Conservation (phyloP, 768 basidiomycete genomes). For the Calocybe indica region DNA sequence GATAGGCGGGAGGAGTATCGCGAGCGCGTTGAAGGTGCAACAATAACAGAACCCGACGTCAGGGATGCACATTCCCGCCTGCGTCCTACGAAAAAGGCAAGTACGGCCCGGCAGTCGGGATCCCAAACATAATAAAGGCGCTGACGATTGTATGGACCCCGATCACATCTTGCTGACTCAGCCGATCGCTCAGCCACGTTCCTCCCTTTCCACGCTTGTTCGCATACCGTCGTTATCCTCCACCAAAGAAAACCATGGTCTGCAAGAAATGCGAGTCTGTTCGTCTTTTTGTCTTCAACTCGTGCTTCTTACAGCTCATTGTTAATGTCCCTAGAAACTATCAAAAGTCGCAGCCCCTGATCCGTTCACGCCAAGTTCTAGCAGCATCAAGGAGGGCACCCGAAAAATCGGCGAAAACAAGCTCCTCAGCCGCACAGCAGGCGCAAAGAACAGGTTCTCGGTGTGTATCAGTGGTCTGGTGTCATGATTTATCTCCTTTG, state of each 20-base stretch:
- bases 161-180: conserved; percentile 26
- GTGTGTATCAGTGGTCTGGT: conserved; percentile 30
- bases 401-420: conserved; percentile 85
- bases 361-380: conserved; percentile 71
- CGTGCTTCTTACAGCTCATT: conserved; percentile 2
- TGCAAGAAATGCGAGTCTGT: conserved; percentile 85
- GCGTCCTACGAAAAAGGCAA: conserved; percentile 28
- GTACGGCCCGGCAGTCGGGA: conserved; percentile 28
- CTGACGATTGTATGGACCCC: background rate
- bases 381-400: conserved; percentile 72
- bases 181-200: conserved; percentile 14
- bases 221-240: conserved; percentile 12
- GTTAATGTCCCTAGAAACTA: conserved; percentile 60
- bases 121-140: conserved; percentile 13
- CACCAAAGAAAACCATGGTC: conserved; percentile 78
- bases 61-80: conserved; percentile 35
- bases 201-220: conserved; percentile 5
- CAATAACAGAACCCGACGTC: conserved; percentile 43
- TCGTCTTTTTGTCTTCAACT: conserved; percentile 16
- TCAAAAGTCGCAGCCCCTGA: conserved; percentile 88
- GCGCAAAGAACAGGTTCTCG: conserved; percentile 74
- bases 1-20: conserved; percentile 13
- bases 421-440: conserved; percentile 62
- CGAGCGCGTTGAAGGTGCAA: conserved; percentile 28
- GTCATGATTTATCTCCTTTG: background rate